Evolutionary conservation across 257 asterid genomes (phyloP).

Genomic region (Perilla frutescens): DNA sequence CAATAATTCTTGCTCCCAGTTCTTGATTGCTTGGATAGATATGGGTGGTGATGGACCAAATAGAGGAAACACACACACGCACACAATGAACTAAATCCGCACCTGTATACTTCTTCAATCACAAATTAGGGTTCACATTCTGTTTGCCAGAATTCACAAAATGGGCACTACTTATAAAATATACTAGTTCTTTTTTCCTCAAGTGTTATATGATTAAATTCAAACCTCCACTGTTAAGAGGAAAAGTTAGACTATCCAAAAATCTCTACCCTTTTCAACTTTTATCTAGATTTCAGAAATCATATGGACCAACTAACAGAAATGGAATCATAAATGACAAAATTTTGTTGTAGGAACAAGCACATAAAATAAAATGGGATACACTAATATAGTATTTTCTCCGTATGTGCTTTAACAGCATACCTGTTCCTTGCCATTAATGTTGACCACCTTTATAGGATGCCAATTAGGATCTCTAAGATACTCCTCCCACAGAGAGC

Average conservation of each 20-base stretch:
- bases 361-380: slow-evolving; percentile 3
- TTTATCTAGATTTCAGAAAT: too few species aligned
- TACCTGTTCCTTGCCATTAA: slow-evolving; percentile 67
- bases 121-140: slow-evolving; percentile 4
- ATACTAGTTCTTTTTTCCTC: background rate
- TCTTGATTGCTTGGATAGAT: too few species aligned
- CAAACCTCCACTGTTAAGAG: background rate
- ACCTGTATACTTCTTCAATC: background rate
- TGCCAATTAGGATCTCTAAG: slow-evolving; percentile 82
- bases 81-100: background rate
- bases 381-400: background rate
- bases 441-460: slow-evolving; percentile 59
- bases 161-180: background rate
- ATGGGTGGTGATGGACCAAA: background rate
- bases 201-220: background rate
- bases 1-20: too few species aligned
- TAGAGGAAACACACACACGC: background rate
- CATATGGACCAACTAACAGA: slow-evolving; percentile 13
- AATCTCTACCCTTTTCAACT: background rate
- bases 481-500: slow-evolving; percentile 76
- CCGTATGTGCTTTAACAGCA: slow-evolving; percentile 19
- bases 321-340: background rate
- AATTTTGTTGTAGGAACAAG: background rate
- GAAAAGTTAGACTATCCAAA: background rate
- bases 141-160: background rate